Percentiles rank a stretch among this genome's conserved stretches.
These are phyloP conservation scores for Aegilops sharonensis DNA, from an alignment of 176 grass and related monocot species.

Conservation along the genomic window DNA sequence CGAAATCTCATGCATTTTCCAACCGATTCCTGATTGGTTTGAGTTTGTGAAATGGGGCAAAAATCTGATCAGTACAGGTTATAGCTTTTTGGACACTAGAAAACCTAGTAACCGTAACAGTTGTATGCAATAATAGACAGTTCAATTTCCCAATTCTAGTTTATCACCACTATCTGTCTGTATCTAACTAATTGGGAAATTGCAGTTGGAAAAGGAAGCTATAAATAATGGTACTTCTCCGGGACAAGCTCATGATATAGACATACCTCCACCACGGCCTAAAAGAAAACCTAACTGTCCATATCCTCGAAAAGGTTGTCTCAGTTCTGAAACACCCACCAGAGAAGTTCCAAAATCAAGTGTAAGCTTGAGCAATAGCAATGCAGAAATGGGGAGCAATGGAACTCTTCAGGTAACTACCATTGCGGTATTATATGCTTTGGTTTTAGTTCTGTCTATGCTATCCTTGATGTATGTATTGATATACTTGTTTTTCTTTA, in stretches of 20 bases:
- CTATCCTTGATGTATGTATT: slow-evolving; percentile 9
- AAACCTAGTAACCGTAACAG: slow-evolving; percentile 2
- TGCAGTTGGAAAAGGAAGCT: slow-evolving; percentile 97
- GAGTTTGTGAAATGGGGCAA: slow-evolving; percentile 15
- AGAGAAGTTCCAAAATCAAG: slow-evolving; percentile 47
- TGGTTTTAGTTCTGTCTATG: slow-evolving; percentile 17
- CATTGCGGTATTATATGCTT: not conserved
- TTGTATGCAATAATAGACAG: not conserved
- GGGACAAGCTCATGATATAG: slow-evolving; percentile 82
- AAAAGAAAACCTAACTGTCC: slow-evolving; percentile 91
- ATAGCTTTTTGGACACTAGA: not conserved
- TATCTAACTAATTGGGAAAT: slow-evolving; percentile 48
- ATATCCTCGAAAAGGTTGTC: slow-evolving; percentile 77
- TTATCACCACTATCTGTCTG: slow-evolving; percentile 16
- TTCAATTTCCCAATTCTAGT: slow-evolving; percentile 5
- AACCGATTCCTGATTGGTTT: slow-evolving; percentile 1
- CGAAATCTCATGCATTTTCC: slow-evolving; percentile 5
- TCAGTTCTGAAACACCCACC: slow-evolving; percentile 27
- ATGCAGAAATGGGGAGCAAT: slow-evolving; percentile 35
- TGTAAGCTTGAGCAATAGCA: slow-evolving; percentile 32
- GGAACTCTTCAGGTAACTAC: slow-evolving; percentile 57
- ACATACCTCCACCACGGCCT: slow-evolving; percentile 93
- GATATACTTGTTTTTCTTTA: slow-evolving; percentile 32
- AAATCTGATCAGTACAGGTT: not conserved
- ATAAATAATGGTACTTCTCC: slow-evolving; percentile 62